Evolutionary conservation across 179 eudicot species (phyloP).

Genomic region (Patellifolia procumbens): DNA sequence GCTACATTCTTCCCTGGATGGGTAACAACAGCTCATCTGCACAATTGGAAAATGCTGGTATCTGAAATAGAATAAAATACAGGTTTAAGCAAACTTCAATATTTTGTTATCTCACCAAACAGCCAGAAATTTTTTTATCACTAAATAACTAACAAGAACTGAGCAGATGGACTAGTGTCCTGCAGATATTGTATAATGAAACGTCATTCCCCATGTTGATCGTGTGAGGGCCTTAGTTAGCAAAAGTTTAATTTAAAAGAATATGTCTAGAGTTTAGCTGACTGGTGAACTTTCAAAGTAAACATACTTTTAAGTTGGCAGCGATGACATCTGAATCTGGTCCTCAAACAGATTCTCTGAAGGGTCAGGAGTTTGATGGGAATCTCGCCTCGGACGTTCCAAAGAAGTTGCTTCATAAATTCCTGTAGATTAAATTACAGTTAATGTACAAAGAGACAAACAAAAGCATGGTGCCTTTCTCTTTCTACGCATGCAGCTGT

Average conservation of each 20-base stretch:
- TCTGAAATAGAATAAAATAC: neutral
- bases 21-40: constrained; percentile 14
- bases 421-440: constrained; percentile 47
- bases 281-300: constrained; percentile 3
- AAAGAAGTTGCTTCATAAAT: constrained; percentile 90
- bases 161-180: neutral
- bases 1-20: neutral
- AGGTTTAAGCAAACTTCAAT: neutral
- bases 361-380: constrained; percentile 51
- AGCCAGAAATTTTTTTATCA: neutral
- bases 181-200: neutral
- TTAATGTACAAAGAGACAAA: neutral
- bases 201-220: neutral
- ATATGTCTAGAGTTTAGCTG: constrained; percentile 8
- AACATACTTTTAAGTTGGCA: constrained; percentile 68
- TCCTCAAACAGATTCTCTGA: constrained; percentile 70
- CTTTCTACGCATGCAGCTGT: neutral
- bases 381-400: constrained; percentile 67
- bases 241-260: neutral
- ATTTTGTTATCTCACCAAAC: too few relatives aligned
- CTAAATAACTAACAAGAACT: neutral
- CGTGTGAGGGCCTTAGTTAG: neutral
- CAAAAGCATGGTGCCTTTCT: neutral
- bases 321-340: constrained; percentile 65
- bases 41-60: neutral